Conservation (phyloP, 2,329 filamentous ascomycete genomes). For the Diaporthe nobilis region DNA sequence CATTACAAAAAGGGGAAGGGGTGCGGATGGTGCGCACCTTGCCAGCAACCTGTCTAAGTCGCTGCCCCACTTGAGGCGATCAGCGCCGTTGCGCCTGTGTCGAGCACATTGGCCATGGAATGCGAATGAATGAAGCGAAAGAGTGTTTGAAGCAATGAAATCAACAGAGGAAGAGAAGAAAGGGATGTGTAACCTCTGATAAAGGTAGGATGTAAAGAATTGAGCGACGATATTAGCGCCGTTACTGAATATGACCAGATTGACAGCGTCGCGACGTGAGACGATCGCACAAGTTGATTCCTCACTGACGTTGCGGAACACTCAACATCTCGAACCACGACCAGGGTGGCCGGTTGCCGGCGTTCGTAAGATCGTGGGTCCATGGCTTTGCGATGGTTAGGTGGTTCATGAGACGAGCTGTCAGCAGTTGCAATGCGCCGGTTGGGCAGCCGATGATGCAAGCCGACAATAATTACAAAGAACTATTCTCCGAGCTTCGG, state of each 20-base stretch:
- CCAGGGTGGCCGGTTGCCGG: not conserved
- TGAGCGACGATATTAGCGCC: not conserved
- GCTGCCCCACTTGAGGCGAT: not conserved
- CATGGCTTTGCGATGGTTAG: not conserved
- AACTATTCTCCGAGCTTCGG: not conserved
- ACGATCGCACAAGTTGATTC: not conserved
- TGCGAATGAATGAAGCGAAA: not conserved
- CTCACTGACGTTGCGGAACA: not conserved
- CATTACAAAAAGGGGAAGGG: not conserved
- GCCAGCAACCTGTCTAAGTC: not conserved
- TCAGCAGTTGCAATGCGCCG: not conserved
- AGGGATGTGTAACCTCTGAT: not conserved
- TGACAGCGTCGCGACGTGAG: not conserved
- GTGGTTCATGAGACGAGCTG: not conserved
- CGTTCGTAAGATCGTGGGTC: constrained; percentile 6
- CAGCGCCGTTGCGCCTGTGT: not conserved
- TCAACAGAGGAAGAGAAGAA: not conserved
- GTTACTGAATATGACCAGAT: not conserved
- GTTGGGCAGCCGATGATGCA: not conserved
- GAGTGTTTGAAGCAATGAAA: not conserved
- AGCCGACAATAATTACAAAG: not conserved
- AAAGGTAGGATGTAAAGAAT: not conserved
- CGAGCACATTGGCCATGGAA: not conserved
- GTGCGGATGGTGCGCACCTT: not conserved
- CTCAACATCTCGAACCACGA: not conserved